Evolutionary conservation across 2,329 filamentous ascomycete species (phyloP).

Genomic region (Beauveria brongniartii): DNA sequence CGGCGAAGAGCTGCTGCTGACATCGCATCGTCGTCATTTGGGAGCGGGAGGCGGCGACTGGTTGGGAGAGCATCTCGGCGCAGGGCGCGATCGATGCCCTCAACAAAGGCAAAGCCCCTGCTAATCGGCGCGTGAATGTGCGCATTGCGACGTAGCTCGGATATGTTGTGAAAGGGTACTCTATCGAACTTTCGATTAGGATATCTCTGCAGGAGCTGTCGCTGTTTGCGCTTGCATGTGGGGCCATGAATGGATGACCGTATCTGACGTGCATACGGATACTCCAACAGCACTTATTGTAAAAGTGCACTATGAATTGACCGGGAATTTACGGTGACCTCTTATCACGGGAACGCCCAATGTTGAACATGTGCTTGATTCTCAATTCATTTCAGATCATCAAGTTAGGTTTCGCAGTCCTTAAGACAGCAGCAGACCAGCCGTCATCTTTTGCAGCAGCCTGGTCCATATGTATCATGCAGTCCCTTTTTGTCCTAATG

Average conservation of each 20-base stretch:
- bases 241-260: neutral
- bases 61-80: neutral
- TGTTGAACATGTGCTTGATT: slow-evolving; percentile 24
- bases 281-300: too few relatives aligned
- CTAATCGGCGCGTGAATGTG: neutral
- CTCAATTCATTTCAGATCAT: slow-evolving; percentile 38
- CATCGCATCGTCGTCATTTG: neutral
- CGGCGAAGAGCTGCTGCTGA: neutral
- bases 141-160: neutral
- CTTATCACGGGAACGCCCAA: neutral
- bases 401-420: slow-evolving; percentile 34
- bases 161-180: neutral
- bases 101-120: neutral
- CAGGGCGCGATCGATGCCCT: neutral
- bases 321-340: too few relatives aligned
- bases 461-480: slow-evolving; percentile 36
- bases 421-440: slow-evolving; percentile 38
- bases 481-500: slow-evolving; percentile 40
- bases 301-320: too few relatives aligned
- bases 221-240: slow-evolving; percentile 2
- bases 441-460: slow-evolving; percentile 24
- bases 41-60: neutral
- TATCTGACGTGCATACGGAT: neutral
- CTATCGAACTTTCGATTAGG: neutral
- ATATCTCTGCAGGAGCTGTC: neutral